Conservation (phyloP, 768 basidiomycete species). For the Agaricus sinodeliciosus region DNA sequence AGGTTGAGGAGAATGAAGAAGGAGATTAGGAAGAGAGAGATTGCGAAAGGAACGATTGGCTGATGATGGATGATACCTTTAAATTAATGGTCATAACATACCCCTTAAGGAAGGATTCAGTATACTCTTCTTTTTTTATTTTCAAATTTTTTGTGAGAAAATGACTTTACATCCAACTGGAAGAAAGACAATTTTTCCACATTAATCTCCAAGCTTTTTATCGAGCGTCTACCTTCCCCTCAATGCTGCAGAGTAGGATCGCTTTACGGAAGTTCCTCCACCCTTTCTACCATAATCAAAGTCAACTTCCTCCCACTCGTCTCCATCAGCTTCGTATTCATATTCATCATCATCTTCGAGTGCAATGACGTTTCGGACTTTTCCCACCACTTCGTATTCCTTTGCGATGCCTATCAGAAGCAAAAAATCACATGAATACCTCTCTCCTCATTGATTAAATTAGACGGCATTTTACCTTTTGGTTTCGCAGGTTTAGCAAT, state of each 20-base stretch:
- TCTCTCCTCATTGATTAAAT: not conserved
- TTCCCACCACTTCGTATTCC: slow-evolving; percentile 6
- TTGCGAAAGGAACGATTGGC: not conserved
- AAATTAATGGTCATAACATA: no score
- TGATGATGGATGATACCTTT: not conserved
- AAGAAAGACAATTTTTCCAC: no score
- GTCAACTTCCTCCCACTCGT: slow-evolving; percentile 4
- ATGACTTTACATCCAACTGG: no score
- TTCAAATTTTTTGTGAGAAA: no score
- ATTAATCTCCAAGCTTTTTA: no score
- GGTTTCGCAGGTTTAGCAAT: slow-evolving; percentile 9
- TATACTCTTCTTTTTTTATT: no score
- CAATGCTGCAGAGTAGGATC: slow-evolving; percentile 6
- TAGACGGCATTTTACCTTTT: not conserved
- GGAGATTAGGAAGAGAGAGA: slow-evolving; percentile 30
- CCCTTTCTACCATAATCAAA: not conserved
- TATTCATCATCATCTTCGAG: slow-evolving; percentile 1
- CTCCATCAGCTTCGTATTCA: not conserved
- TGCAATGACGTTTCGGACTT: slow-evolving; percentile 2
- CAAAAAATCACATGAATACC: not conserved
- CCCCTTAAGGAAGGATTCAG: no score
- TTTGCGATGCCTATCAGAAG: slow-evolving; percentile 2
- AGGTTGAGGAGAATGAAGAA: slow-evolving; percentile 39
- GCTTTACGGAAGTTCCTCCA: not conserved
- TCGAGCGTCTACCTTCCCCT: not conserved